phyloP scores from a whole-genome alignment of 1,284 basidiomycete species.

The Tylopilus microsporus region DNA sequence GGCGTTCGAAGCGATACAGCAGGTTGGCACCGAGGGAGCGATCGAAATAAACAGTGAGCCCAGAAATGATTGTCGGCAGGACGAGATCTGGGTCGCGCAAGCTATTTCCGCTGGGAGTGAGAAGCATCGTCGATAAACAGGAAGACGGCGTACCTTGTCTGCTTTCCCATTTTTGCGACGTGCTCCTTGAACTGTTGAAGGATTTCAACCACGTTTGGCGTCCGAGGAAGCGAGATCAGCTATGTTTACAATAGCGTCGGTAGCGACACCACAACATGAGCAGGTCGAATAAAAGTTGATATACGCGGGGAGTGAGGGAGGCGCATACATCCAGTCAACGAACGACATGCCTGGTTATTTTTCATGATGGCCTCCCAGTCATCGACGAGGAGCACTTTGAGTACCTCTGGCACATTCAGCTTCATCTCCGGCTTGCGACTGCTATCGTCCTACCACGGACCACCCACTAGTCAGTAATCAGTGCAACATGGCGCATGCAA shows the following conservation, averaged over 20 bases:
- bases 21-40: slow-evolving; percentile 85
- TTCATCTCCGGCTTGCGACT: slow-evolving; percentile 85
- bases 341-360: slow-evolving; percentile 68
- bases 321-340: not conserved
- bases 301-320: not conserved
- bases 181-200: slow-evolving; percentile 76
- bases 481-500: not conserved
- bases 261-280: not conserved
- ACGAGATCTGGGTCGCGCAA: slow-evolving; percentile 57
- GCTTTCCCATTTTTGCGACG: slow-evolving; percentile 48
- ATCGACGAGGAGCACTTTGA: slow-evolving; percentile 90
- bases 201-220: slow-evolving; percentile 75
- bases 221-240: slow-evolving; percentile 83
- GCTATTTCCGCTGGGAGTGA: slow-evolving; percentile 36
- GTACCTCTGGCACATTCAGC: slow-evolving; percentile 80
- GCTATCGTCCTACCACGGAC: slow-evolving; percentile 48
- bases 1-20: slow-evolving; percentile 90
- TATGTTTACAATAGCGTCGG: slow-evolving; percentile 29
- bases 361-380: slow-evolving; percentile 99
- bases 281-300: not conserved
- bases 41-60: slow-evolving; percentile 93
- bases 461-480: slow-evolving; percentile 3
- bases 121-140: not conserved
- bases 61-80: slow-evolving; percentile 79
- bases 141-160: slow-evolving; percentile 40